phyloP scores from a whole-genome alignment of 169 alveolate genomes.

The Cryptosporidium ryanae region DNA sequence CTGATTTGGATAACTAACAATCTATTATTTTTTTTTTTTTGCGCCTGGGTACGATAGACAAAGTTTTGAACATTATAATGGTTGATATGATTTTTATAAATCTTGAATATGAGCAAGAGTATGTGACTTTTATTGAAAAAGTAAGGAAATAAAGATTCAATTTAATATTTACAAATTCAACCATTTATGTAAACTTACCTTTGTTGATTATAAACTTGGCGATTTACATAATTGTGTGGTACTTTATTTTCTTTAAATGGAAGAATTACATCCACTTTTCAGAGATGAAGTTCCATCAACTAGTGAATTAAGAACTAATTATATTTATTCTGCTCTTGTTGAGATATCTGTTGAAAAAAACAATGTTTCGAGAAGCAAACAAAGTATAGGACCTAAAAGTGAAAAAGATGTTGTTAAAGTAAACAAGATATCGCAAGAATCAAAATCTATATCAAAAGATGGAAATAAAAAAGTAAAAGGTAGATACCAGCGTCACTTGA shows the following conservation, averaged over 20 bases:
- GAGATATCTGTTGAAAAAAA: conserved; percentile 7
- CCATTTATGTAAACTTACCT: neutral
- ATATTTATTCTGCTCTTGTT: conserved; percentile 62
- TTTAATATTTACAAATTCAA: neutral
- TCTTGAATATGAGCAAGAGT: too few species aligned
- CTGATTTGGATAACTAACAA: too few species aligned
- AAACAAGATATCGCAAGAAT: neutral
- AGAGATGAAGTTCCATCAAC: conserved; percentile 61
- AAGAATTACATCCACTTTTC: conserved; percentile 67
- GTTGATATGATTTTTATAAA: too few species aligned
- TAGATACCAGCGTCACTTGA: conserved; percentile 53
- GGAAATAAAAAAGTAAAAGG: conserved; percentile 6
- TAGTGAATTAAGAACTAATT: conserved; percentile 33
- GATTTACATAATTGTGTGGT: too few species aligned
- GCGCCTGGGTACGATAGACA: too few species aligned
- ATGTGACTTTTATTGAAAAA: too few species aligned
- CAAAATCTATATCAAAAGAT: conserved; percentile 19
- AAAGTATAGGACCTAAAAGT: neutral
- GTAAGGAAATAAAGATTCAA: too few species aligned
- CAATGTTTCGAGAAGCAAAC: neutral
- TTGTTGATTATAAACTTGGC: neutral
- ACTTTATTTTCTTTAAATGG: conserved; percentile 6
- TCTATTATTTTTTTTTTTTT: too few species aligned
- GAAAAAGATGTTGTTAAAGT: neutral
- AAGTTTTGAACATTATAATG: too few species aligned